Evolutionary conservation across 805 yeast genomes (phyloP).

Genomic region (Candida insectorum): DNA sequence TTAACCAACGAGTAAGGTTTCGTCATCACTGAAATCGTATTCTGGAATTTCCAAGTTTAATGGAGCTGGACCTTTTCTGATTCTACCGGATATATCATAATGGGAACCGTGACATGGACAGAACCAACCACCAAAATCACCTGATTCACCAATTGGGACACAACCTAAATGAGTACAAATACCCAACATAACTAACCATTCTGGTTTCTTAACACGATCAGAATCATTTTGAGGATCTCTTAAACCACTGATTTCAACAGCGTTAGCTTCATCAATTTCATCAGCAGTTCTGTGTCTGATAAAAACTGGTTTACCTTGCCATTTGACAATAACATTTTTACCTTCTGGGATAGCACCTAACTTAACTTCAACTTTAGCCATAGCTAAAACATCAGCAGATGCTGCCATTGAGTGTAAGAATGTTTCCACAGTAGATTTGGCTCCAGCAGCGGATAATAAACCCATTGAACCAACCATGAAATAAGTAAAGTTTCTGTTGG

Average conservation of each 20-base stretch:
- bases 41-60: constrained; percentile 95
- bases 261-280: constrained; percentile 93
- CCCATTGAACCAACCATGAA: constrained; percentile 98
- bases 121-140: constrained; percentile 99
- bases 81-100: constrained; percentile 99
- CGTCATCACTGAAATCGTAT: constrained; percentile 74
- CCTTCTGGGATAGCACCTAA: constrained; percentile 93
- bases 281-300: constrained; percentile 95
- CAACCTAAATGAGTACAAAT: constrained; percentile 99
- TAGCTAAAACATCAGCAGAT: constrained; percentile 96
- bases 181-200: constrained; percentile 99
- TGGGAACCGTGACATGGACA: constrained; percentile 99
- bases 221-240: constrained; percentile 94
- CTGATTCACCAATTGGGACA: constrained; percentile 99
- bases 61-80: constrained; percentile 99
- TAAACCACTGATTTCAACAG: constrained; percentile 67
- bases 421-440: constrained; percentile 92
- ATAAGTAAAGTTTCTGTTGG: constrained; percentile 80
- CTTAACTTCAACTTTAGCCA: constrained; percentile 99
- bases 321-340: constrained; percentile 95
- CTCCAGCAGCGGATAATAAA: constrained; percentile 86
- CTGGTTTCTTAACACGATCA: constrained; percentile 94
- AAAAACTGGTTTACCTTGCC: constrained; percentile 99
- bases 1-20: constrained; percentile 87
- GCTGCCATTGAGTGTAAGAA: constrained; percentile 94